Evolutionary conservation across 139 green algal genomes (phyloP), one percentile per base, ranked within the genome.

Genomic region (Closterium sp.): DNA sequence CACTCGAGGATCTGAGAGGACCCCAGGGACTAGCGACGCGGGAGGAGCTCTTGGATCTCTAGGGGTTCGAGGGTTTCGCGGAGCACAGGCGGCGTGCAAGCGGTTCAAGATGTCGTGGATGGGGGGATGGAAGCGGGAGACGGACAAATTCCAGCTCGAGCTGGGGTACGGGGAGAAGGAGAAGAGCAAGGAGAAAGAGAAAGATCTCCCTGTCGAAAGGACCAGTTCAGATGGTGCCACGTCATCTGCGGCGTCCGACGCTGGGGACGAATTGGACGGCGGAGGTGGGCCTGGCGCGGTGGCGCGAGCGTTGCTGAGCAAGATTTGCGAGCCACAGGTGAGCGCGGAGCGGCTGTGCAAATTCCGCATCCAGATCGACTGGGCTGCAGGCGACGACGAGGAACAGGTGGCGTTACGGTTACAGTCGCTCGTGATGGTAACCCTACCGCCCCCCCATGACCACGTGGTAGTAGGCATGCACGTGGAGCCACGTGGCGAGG

Each of bases 361-460:
- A 33, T 87, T 86, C 25, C 23, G 91, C 16, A 33, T 93, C 2
- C 32, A 88, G 31, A 19, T 93, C 38, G 91, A 93, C 16, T 93
- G 91, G 91, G 30, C 31, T 10, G 87, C 66, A 4, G 91, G 91
- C 21, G 91, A 93, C 89, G 91, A 93, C 55, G 91, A 93, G n/a
- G 87, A 91, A 33, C 33, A 33, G 21, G 91, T 93, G 21, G 91
- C 88, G 30, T 90, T 93, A 34, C 33, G 76, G 32, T 33, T 93
- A 35, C 91, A 93, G 87, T 93, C 88, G 12, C 91, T 88, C n/a
- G 28, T 93, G 33, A 93, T 93, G 91, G 88, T 93, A 25, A 76
- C 91, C 23, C 83, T 93, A 30, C 91, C 91, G 33, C 87, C 90
- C 1, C 90, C 90, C 21, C 87, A 91, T 83, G 87, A 91, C 35